Percentiles rank a stretch among this genome's conserved stretches.
These are phyloP conservation scores for Coniella vitis DNA, from an alignment of 2,329 filamentous ascomycete species.

Conservation along the genomic window DNA sequence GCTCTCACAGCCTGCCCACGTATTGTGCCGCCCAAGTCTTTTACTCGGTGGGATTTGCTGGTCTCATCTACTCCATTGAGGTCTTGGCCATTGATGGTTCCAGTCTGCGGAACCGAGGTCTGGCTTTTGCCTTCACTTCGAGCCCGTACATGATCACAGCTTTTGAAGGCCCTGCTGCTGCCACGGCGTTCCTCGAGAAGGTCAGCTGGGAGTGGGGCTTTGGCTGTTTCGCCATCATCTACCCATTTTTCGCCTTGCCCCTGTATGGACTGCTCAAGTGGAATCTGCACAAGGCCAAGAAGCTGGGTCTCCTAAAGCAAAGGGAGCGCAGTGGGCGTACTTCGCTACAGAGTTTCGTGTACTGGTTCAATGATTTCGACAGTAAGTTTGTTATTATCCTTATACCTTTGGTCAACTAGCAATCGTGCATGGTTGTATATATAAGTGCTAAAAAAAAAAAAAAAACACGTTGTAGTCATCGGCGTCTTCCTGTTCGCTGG, in stretches of 20 bases:
- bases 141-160: slow-evolving; percentile 58
- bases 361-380: slow-evolving; percentile 52
- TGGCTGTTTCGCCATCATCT: slow-evolving; percentile 52
- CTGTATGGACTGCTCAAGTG: slow-evolving; percentile 47
- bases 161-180: slow-evolving; percentile 51
- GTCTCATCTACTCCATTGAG: slow-evolving; percentile 52
- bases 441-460: too few relatives aligned
- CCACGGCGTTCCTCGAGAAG: slow-evolving; percentile 41
- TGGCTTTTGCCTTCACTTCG: slow-evolving; percentile 54
- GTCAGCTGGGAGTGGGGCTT: slow-evolving; percentile 58
- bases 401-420: too few relatives aligned
- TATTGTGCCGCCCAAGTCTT: slow-evolving; percentile 51
- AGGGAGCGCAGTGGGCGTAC: slow-evolving; percentile 35
- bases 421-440: too few relatives aligned
- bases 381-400: too few relatives aligned
- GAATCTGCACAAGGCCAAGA: slow-evolving; percentile 52
- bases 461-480: slow-evolving; percentile 25
- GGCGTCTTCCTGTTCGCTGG: slow-evolving; percentile 51
- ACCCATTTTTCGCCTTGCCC: slow-evolving; percentile 50
- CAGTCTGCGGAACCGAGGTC: slow-evolving; percentile 52
- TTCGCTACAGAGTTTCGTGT: slow-evolving; percentile 37
- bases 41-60: slow-evolving; percentile 53
- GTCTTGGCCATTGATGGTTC: slow-evolving; percentile 61
- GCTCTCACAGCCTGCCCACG: slow-evolving; percentile 44
- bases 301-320: slow-evolving; percentile 31